These are phyloP conservation scores for Mrakiaceae sp. DNA, from an alignment of 1,284 basidiomycete species.

Conservation along the genomic window DNA sequence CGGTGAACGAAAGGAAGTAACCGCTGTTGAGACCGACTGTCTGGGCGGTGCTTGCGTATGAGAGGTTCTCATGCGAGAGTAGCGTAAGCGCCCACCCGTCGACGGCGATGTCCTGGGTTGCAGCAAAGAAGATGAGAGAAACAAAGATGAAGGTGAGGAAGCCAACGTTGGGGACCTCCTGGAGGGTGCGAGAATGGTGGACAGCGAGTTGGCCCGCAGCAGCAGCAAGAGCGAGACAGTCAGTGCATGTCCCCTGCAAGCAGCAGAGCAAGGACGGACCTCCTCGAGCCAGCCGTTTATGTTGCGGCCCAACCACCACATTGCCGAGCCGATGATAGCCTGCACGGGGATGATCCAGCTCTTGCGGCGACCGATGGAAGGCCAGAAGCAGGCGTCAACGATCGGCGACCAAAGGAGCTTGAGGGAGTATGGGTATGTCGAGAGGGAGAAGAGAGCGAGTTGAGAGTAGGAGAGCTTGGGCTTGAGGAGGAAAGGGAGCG, in stretches of 20 bases:
- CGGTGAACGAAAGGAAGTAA: constrained; percentile 92
- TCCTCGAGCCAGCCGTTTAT: constrained; percentile 70
- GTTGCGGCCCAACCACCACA: constrained; percentile 76
- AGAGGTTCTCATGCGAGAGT: constrained; percentile 86
- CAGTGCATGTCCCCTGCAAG: neutral
- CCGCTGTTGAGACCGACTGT: constrained; percentile 95
- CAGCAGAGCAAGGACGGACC: constrained; percentile 41
- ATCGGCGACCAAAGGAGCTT: constrained; percentile 98
- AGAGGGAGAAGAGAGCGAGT: constrained; percentile 85
- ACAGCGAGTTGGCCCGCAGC: too few relatives aligned
- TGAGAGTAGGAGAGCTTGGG: constrained; percentile 93
- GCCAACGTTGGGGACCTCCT: constrained; percentile 71
- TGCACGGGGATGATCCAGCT: constrained; percentile 99
- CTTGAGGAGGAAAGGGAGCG: constrained; percentile 90
- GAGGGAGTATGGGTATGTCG: constrained; percentile 92
- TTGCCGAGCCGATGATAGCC: constrained; percentile 70
- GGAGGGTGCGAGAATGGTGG: neutral
- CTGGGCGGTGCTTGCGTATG: constrained; percentile 95
- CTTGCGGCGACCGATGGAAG: constrained; percentile 76
- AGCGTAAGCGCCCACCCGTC: constrained; percentile 98
- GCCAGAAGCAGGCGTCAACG: constrained; percentile 81
- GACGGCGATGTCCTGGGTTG: constrained; percentile 98
- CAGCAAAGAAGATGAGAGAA: constrained; percentile 83
- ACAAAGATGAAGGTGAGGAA: constrained; percentile 82
- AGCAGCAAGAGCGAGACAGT: too few relatives aligned